Base-by-base conservation (phyloP, 2,329 filamentous ascomycete genomes). In the Aspergillus sp. region DNA sequence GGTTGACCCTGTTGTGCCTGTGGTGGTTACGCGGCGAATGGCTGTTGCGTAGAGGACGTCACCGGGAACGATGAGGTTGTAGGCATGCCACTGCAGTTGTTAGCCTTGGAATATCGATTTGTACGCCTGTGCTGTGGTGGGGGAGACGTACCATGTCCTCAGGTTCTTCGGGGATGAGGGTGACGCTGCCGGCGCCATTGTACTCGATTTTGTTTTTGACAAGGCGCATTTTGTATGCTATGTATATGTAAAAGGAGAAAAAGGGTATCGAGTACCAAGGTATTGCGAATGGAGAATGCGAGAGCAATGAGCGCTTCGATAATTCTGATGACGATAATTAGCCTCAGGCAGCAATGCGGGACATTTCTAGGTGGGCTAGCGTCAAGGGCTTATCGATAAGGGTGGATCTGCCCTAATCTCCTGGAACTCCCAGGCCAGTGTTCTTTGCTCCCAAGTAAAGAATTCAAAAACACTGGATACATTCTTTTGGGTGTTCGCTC, bases 91-190 rank as follows among this genome's bases (percentile, higher is more conserved):
- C 87, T 89, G 64, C 46, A 19, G 13, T 41, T 43, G 7, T 46
- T 30, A 28, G 52, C 11, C 15, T 23, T 50, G 41, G 31, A 15
- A 41, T 41, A 41, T 4, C 8, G 34, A 41, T 15, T 41, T 41
- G 11, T 41, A 41, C 5, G 15, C 11, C 15, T 41, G 34, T 30
- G 5, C 15, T 59, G 22, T 41, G 19, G 47, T 3, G 38, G 9
- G 57, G 54, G 50, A 25, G 15, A 57, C 43, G 23, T 80, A 88
- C 87, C 89, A 92, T 91, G 69, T 92, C 89, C 77, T 91, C 89
- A 54, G 89, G 87, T 74, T 91, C 89, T 76, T 91, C 88, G 2
- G 89, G 89, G 62, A 87, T 83, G 57, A 92, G 80, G 6, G 87
- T 89, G 57, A 89, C 87, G 34, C 80, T 82, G 31, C 89, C 89